Evolutionary conservation across 2,329 filamentous ascomycete genomes (phyloP), one percentile per base, ranked within the genome.

Genomic region (Graphium sp.): DNA sequence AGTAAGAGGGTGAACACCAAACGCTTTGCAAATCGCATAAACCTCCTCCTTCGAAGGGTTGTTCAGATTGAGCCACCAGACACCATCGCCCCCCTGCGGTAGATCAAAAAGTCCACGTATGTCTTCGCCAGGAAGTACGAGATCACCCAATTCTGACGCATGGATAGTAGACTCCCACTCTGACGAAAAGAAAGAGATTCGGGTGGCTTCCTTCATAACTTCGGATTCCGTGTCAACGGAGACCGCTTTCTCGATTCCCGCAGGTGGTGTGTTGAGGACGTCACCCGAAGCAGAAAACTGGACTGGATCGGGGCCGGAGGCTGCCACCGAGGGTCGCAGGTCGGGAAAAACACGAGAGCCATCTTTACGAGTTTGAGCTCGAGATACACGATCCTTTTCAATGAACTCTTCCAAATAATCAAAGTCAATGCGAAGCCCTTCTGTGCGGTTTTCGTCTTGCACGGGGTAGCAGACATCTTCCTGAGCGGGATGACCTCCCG

Each of bases 21-120:
- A 98, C 5, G 89, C 85, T 45, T 85, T 84, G 59, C 83, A 92
- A 36, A 98, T 76, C 18, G 76, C 76, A 24, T 75, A 73, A 13
- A 93, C 74, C 48, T 95, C 89, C 34, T 87, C 84, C 44, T 85
- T 80, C 1, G 77, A 85, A 2, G 87, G 83, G 40, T 81, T 83
- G 47, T 87, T 78, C 48, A 94, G 77, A 44, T 98, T 92, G 28
- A 98, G 64, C 89, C 89, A 98, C 85, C 87, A 98, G n/a, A 93
- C 85, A 42, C 87, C 87, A 3, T 56, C 51, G 35, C 73, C 68
- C 18, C 65, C 62, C 29, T 62, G 71, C 6, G 71, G 71, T 19
- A 74, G 57, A 18, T 62, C 59, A 47, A 98, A 98, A 8, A 98
- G 69, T 32, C 84, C 83, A 18, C 82, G 76, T 41, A 95, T 79